These are phyloP conservation scores for Backusella australiensis DNA, from an alignment of 192 early-diverging fungal genomes.

Conservation along the genomic window DNA sequence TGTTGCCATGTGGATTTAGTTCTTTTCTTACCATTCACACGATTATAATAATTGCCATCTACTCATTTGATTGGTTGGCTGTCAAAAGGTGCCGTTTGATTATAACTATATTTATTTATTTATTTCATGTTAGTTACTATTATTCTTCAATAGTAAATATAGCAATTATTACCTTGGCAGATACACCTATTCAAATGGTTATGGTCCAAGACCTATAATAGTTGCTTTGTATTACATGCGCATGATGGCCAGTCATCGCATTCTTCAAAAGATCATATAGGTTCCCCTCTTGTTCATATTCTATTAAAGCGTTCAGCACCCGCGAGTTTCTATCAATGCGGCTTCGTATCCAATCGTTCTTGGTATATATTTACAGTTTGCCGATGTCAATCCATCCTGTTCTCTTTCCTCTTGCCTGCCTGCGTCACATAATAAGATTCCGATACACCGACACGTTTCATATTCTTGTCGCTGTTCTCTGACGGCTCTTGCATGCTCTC, in stretches of 20 bases:
- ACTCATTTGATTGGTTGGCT: slow-evolving; percentile 52
- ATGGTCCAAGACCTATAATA: slow-evolving; percentile 59
- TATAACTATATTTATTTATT: slow-evolving; percentile 39
- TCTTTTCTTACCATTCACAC: slow-evolving; percentile 38
- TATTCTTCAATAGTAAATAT: neutral
- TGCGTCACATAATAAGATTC: too few species aligned
- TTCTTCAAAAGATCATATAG: too few species aligned
- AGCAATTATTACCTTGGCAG: slow-evolving; percentile 48
- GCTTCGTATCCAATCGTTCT: too few species aligned
- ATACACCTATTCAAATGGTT: slow-evolving; percentile 65
- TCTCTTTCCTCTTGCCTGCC: too few species aligned
- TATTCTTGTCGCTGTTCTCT: slow-evolving; percentile 19
- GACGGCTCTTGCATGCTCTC: slow-evolving; percentile 14
- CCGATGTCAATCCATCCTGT: too few species aligned
- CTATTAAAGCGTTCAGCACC: too few species aligned
- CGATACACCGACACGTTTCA: slow-evolving; percentile 32
- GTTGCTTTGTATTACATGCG: neutral
- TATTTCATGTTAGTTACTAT: neutral
- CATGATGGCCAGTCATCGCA: too few species aligned
- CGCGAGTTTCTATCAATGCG: too few species aligned
- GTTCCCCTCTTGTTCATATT: too few species aligned
- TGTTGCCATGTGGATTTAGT: neutral
- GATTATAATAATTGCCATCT: slow-evolving; percentile 61
- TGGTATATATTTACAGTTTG: too few species aligned
- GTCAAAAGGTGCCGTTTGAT: slow-evolving; percentile 42